Conservation (phyloP, 345 rosid genomes). For the Dipteronia dyeriana region DNA sequence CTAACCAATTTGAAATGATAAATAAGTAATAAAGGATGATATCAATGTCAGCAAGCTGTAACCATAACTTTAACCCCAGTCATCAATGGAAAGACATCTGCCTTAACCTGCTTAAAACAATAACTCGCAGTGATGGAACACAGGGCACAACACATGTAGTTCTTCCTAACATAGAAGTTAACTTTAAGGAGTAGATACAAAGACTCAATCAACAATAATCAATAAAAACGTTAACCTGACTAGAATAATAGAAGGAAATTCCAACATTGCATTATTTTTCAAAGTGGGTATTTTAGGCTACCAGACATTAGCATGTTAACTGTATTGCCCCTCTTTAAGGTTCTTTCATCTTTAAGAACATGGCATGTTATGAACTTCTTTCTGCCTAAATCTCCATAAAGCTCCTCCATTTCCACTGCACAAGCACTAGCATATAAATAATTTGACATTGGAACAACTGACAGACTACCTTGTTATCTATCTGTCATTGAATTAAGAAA, state of each 20-base stretch:
- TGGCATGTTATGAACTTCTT: neutral
- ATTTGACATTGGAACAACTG: neutral
- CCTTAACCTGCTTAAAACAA: neutral
- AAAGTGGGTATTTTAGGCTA: neutral
- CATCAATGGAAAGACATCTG: neutral
- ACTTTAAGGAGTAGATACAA: neutral
- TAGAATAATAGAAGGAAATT: neutral
- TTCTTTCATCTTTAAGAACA: neutral
- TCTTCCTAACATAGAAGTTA: neutral
- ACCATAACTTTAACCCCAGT: neutral
- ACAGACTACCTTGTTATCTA: neutral
- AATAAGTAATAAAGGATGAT: neutral
- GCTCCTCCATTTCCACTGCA: neutral
- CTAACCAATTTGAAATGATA: neutral
- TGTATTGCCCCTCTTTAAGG: neutral
- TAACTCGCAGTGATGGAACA: neutral
- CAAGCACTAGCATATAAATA: neutral
- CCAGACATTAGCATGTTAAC: neutral
- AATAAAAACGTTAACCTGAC: neutral
- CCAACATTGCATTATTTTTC: neutral
- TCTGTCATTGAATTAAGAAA: neutral
- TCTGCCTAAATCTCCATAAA: constrained; percentile 4
- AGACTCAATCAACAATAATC: neutral
- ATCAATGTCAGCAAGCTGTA: neutral
- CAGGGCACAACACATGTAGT: no score